phyloP scores from a whole-genome alignment of 2,329 filamentous ascomycete species.

The Hymenoscyphus linearis region DNA sequence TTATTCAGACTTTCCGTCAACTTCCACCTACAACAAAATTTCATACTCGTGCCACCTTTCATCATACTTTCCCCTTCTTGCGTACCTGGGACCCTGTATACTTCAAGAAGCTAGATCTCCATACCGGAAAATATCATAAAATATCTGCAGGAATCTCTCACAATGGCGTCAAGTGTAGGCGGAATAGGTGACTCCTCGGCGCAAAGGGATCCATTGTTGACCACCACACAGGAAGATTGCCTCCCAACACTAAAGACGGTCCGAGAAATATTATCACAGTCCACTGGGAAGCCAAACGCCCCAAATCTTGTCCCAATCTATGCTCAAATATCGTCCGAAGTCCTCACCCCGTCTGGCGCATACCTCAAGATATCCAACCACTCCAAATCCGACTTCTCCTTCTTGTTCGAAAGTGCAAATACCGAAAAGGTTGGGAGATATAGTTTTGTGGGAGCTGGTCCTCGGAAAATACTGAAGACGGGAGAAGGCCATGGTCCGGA shows the following conservation, averaged over 20 bases:
- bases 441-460: constrained; percentile 85
- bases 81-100: not conserved
- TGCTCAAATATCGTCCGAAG: constrained; percentile 82
- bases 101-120: not conserved
- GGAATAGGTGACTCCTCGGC: constrained; percentile 17
- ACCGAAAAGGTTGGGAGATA: constrained; percentile 92
- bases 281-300: constrained; percentile 46
- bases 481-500: constrained; percentile 82
- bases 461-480: constrained; percentile 76
- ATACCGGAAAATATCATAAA: not conserved
- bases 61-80: not conserved
- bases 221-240: constrained; percentile 39
- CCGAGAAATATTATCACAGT: constrained; percentile 48
- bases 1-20: constrained; percentile 61
- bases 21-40: not conserved
- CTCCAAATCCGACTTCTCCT: constrained; percentile 74
- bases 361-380: constrained; percentile 85
- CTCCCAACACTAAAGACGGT: constrained; percentile 59
- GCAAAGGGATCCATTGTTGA: constrained; percentile 18
- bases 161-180: constrained; percentile 27
- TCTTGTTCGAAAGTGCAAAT: constrained; percentile 92
- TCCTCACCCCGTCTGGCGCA: constrained; percentile 89
- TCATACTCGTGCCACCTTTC: not conserved
- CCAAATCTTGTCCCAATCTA: constrained; percentile 77
- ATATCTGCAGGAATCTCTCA: not conserved